phyloP scores from a whole-genome alignment of 805 yeast species.

The Yamadazyma scolyti region DNA sequence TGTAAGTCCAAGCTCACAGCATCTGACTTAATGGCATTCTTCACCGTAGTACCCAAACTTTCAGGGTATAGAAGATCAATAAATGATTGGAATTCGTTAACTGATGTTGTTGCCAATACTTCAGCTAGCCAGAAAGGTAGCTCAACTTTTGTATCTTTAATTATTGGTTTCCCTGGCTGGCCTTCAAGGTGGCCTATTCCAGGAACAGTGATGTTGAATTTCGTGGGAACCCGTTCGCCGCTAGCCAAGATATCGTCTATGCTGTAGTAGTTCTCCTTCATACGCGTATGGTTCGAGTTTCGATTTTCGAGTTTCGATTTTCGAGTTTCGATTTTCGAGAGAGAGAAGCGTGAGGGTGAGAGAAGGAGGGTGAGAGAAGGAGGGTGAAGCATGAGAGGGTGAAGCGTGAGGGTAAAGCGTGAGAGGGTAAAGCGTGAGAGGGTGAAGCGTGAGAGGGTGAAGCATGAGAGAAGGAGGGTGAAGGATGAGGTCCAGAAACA shows the following conservation, averaged over 20 bases:
- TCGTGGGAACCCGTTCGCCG: conserved; percentile 71
- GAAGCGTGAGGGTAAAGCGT: too few relatives aligned
- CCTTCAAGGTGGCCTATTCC: conserved; percentile 87
- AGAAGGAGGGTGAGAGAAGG: too few relatives aligned
- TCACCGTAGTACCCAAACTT: conserved; percentile 57
- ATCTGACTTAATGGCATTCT: conserved; percentile 79
- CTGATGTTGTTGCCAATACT: conserved; percentile 52
- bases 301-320: too few relatives aligned
- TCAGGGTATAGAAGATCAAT: conserved; percentile 71
- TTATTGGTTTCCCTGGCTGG: conserved; percentile 60
- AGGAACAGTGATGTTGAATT: conserved; percentile 73
- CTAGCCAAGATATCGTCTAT: conserved; percentile 74
- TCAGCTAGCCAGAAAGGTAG: conserved; percentile 90
- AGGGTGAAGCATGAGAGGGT: too few relatives aligned
- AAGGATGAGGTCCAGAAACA: too few relatives aligned
- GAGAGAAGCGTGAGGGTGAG: too few relatives aligned
- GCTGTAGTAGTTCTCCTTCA: conserved; percentile 52
- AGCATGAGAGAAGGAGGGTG: too few relatives aligned
- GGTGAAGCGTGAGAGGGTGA: too few relatives aligned
- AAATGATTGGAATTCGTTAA: conserved; percentile 39
- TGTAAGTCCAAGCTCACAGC: conserved; percentile 66
- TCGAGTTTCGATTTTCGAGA: too few relatives aligned
- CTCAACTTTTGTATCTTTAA: conserved; percentile 61
- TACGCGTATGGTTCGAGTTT: too few relatives aligned
- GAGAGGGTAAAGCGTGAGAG: too few relatives aligned